phyloP scores from a whole-genome alignment of 1,139 yeast species.

The Meyerozyma carpophila region DNA sequence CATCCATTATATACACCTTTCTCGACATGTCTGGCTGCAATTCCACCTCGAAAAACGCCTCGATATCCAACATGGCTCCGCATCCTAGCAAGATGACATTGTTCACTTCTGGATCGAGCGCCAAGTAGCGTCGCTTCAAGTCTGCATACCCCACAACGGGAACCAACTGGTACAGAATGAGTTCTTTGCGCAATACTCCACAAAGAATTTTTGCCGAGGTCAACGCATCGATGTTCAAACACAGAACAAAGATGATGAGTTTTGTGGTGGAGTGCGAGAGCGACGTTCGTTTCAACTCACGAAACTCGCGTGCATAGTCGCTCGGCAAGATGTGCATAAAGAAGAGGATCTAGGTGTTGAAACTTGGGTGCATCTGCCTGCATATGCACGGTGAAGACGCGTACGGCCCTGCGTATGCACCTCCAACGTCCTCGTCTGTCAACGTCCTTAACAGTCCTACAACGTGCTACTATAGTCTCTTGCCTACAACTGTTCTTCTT shows the following conservation, averaged over 20 bases:
- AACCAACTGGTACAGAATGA: constrained; percentile 80
- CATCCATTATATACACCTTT: constrained; percentile 77
- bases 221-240: constrained; percentile 85
- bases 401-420: background rate
- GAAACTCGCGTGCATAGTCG: constrained; percentile 55
- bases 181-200: constrained; percentile 65
- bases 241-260: constrained; percentile 82
- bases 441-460: too few species aligned
- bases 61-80: constrained; percentile 91
- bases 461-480: too few species aligned
- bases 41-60: constrained; percentile 67
- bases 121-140: constrained; percentile 54
- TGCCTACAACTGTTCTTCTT: background rate
- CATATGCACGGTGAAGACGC: background rate
- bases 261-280: constrained; percentile 88
- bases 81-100: constrained; percentile 84
- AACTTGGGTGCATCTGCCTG: background rate
- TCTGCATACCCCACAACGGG: constrained; percentile 96
- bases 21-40: constrained; percentile 27
- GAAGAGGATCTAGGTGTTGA: background rate
- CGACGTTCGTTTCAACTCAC: constrained; percentile 55
- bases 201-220: constrained; percentile 83
- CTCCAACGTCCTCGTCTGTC: too few species aligned
- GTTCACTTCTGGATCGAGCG: constrained; percentile 69
- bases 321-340: constrained; percentile 61